Conservation (phyloP, 2,329 filamentous ascomycete species). For the Colletotrichum destructivum region DNA sequence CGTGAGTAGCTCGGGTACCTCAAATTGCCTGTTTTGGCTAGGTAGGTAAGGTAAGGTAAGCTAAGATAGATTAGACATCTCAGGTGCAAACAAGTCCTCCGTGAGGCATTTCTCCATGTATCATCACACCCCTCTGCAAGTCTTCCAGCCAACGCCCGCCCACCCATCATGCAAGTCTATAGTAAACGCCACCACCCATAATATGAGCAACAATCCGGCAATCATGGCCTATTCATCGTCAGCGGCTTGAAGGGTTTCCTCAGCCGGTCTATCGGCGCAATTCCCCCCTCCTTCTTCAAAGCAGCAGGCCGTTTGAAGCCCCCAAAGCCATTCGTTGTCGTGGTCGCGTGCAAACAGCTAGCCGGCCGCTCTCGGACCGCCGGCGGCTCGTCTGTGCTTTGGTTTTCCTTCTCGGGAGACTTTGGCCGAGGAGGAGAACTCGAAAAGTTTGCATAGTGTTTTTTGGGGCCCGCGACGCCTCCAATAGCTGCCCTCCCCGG, state of each 20-base stretch:
- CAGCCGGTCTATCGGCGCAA: conserved; percentile 65
- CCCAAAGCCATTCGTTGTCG: conserved; percentile 56
- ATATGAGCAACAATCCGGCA: neutral
- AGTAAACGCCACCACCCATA: conserved; percentile 2
- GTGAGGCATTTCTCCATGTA: neutral
- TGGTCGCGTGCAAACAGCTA: conserved; percentile 67
- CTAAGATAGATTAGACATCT: neutral
- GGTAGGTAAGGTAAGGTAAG: neutral
- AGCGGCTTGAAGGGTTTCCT: conserved; percentile 71
- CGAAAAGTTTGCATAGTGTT: conserved; percentile 71
- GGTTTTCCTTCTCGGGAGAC: conserved; percentile 43
- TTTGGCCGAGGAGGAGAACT: conserved; percentile 64
- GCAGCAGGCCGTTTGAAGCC: conserved; percentile 62
- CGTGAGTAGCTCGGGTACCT: neutral
- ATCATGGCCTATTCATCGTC: conserved; percentile 61
- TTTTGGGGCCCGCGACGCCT: conserved; percentile 50
- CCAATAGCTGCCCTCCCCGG: conserved; percentile 50
- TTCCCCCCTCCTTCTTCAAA: conserved; percentile 56
- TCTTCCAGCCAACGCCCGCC: neutral
- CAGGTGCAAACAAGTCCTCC: neutral
- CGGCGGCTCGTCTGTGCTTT: conserved; percentile 49
- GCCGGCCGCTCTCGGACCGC: conserved; percentile 57
- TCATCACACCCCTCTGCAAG: neutral
- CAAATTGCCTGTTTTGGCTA: neutral
- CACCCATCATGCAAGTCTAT: neutral